Percentiles rank a stretch among this genome's conserved stretches.
These are phyloP conservation scores for Ramichloridium luteum DNA, from an alignment of 2,329 filamentous ascomycete species.

Conservation along the genomic window DNA sequence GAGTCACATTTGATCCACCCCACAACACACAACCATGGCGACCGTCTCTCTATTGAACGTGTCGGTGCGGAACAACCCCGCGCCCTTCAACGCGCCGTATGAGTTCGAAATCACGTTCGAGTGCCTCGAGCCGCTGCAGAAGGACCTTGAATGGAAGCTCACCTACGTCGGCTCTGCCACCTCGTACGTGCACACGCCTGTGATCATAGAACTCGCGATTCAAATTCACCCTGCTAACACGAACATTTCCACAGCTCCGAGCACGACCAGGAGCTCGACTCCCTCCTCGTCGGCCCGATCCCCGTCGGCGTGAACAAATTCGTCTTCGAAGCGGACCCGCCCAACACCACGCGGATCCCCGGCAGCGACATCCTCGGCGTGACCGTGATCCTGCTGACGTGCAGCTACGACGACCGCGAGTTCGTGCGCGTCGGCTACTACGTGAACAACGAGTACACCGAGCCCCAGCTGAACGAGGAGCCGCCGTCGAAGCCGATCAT, in stretches of 20 bases:
- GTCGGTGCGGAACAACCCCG: slow-evolving; percentile 93
- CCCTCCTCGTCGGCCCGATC: slow-evolving; percentile 91
- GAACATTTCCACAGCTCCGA: slow-evolving; percentile 75
- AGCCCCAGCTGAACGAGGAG: slow-evolving; percentile 75
- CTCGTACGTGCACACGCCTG: no score
- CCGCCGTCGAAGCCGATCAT: slow-evolving; percentile 86
- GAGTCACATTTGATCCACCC: no score
- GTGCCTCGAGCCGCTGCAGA: slow-evolving; percentile 86
- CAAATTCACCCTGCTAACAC: no score
- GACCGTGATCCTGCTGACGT: slow-evolving; percentile 90
- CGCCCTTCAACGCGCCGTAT: slow-evolving; percentile 83
- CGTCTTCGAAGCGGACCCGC: slow-evolving; percentile 88
- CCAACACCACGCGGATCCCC: slow-evolving; percentile 80
- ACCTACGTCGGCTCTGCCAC: slow-evolving; percentile 98
- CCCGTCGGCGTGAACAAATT: slow-evolving; percentile 98
- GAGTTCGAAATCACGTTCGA: slow-evolving; percentile 99
- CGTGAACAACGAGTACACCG: slow-evolving; percentile 98
- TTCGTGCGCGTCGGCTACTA: slow-evolving; percentile 99
- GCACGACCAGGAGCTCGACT: slow-evolving; percentile 96
- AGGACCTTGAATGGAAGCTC: slow-evolving; percentile 98
- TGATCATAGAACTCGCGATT: no score
- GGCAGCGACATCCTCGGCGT: slow-evolving; percentile 92
- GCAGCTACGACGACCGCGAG: slow-evolving; percentile 89
- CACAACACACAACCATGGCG: no score
- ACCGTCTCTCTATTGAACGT: slow-evolving; percentile 93